phyloP scores from a whole-genome alignment of 2,329 filamentous ascomycete species.

The Coccinonectria pachysandricola region DNA sequence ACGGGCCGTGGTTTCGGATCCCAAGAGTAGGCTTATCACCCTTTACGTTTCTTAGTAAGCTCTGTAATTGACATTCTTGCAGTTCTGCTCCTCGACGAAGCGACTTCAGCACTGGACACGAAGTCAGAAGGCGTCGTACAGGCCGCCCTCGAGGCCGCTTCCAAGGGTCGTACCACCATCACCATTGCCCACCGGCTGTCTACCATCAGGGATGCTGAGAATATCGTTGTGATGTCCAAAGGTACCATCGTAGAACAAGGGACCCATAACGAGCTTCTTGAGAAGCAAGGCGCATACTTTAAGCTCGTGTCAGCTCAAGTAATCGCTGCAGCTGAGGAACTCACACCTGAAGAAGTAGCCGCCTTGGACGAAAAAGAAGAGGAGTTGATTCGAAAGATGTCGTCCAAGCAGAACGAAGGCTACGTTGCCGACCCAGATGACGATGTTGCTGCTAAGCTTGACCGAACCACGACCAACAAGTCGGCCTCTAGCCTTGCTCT shows the following conservation, averaged over 20 bases:
- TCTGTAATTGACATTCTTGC: constrained; percentile 6
- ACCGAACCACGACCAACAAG: constrained; percentile 43
- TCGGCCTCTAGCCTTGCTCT: constrained; percentile 64
- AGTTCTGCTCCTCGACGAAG: constrained; percentile 85
- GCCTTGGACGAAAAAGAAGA: constrained; percentile 40
- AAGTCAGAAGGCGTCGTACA: constrained; percentile 93
- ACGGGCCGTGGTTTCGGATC: constrained; percentile 79
- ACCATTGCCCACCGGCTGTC: constrained; percentile 92
- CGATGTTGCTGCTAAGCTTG: constrained; percentile 46
- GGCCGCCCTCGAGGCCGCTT: constrained; percentile 77
- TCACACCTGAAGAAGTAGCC: constrained; percentile 40
- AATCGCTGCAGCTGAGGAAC: constrained; percentile 53
- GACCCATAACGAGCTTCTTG: constrained; percentile 70
- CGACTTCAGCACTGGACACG: constrained; percentile 86
- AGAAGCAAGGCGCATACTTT: constrained; percentile 62
- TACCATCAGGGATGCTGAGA: constrained; percentile 88
- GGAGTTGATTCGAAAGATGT: constrained; percentile 37
- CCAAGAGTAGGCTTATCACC: constrained; percentile 47
- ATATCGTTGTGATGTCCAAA: constrained; percentile 85
- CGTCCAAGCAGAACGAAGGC: constrained; percentile 27
- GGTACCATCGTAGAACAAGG: constrained; percentile 90
- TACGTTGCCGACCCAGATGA: constrained; percentile 51
- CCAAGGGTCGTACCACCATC: constrained; percentile 83
- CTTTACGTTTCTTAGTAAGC: neutral
- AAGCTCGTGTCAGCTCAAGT: constrained; percentile 82